phyloP scores from a whole-genome alignment of 2,329 filamentous ascomycete genomes.

The Colletotrichum spinosum region DNA sequence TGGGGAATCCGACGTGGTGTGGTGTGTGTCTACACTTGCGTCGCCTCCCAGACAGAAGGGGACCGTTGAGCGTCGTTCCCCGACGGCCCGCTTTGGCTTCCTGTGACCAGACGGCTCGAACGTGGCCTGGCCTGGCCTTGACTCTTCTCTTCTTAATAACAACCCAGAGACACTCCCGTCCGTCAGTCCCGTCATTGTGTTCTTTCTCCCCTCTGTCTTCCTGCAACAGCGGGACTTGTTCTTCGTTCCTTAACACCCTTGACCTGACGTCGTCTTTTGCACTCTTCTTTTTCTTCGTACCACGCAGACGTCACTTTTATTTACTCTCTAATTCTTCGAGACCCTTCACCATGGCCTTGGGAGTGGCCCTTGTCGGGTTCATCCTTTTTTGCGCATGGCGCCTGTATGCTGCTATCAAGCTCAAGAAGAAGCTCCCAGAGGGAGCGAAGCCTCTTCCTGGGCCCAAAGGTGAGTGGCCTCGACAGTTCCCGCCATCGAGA shows the following conservation, averaged over 20 bases:
- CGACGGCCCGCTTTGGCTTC: conserved; percentile 32
- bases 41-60: conserved; percentile 16
- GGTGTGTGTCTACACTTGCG: not conserved
- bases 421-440: conserved; percentile 41
- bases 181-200: conserved; percentile 21
- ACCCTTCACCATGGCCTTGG: conserved; percentile 27
- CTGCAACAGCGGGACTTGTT: conserved; percentile 27
- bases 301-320: not conserved
- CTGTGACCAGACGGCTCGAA: conserved; percentile 28
- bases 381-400: conserved; percentile 35
- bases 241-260: conserved; percentile 23
- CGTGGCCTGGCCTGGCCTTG: conserved; percentile 12
- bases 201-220: conserved; percentile 21
- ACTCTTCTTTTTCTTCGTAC: conserved; percentile 3
- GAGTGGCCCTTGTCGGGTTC: conserved; percentile 32
- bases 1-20: conserved; percentile 26
- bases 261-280: conserved; percentile 13
- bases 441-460: conserved; percentile 45
- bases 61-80: conserved; percentile 36
- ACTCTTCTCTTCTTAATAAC: conserved; percentile 38
- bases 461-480: conserved; percentile 41
- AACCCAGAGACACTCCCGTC: conserved; percentile 26
- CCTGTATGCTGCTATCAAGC: conserved; percentile 25
- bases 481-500: not conserved
- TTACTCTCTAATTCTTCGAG: conserved; percentile 3